A percentile compares a stretch with the other conserved stretches of the same genome.
Evolutionary conservation across 1,139 yeast species (phyloP).

Genomic region (Hemisphaericaspora xylanilytica): DNA sequence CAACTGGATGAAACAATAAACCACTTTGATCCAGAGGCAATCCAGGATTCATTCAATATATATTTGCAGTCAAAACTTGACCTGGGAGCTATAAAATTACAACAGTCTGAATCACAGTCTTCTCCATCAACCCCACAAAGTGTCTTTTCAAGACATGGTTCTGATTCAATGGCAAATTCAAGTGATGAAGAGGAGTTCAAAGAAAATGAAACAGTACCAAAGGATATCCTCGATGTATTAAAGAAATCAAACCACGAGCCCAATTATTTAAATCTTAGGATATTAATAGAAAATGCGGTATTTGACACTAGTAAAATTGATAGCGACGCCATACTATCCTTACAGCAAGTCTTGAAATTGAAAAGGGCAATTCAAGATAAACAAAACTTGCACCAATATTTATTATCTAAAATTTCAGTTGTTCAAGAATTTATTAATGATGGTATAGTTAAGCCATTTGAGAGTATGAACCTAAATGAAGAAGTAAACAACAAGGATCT

Average conservation of each 20-base stretch:
- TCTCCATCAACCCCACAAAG: constrained; percentile 17
- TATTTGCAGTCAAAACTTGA: constrained; percentile 38
- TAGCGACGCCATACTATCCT: constrained; percentile 35
- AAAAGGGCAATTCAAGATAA: constrained; percentile 32
- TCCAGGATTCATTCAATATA: constrained; percentile 35
- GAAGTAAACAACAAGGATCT: constrained; percentile 10
- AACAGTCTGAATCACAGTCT: constrained; percentile 17
- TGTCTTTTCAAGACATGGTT: constrained; percentile 7
- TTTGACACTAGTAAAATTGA: constrained; percentile 41
- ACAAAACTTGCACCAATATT: constrained; percentile 31
- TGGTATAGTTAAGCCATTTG: constrained; percentile 16
- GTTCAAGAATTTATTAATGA: constrained; percentile 37
- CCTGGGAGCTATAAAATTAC: constrained; percentile 25
- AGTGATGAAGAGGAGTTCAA: constrained; percentile 10
- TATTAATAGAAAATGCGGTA: constrained; percentile 44
- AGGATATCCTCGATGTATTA: constrained; percentile 18
- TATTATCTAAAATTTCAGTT: constrained; percentile 31
- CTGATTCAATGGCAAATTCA: not conserved
- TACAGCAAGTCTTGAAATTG: constrained; percentile 28
- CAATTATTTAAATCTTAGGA: constrained; percentile 40
- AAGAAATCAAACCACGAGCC: constrained; percentile 16
- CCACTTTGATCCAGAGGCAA: constrained; percentile 22
- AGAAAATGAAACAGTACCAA: constrained; percentile 16
- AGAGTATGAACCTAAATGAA: constrained; percentile 9
- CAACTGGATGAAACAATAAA: constrained; percentile 6